Evolutionary conservation across 73 alveolate genomes (phyloP).

Genomic region (Symbiodinium pilosum): DNA sequence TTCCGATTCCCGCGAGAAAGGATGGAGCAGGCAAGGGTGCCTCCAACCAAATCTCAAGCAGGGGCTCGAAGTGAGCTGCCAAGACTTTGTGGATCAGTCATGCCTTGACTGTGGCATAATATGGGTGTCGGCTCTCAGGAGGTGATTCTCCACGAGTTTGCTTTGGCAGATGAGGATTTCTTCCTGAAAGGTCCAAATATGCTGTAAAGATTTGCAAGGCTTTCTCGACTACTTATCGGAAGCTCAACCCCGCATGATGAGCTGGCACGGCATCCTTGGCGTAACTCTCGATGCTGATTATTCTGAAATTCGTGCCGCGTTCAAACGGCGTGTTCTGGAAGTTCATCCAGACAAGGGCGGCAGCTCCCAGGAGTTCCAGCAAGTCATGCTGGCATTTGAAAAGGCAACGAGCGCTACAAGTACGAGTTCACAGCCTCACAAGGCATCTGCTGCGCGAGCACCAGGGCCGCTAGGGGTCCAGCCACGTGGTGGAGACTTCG

Average conservation of each 20-base stretch:
- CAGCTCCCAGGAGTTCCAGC: constrained; percentile 20
- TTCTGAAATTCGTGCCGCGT: constrained; percentile 43
- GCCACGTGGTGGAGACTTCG: neutral
- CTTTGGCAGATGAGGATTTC: too few relatives aligned
- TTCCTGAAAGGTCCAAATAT: too few relatives aligned
- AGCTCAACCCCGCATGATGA: too few relatives aligned
- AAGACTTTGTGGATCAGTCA: too few relatives aligned
- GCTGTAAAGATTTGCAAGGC: too few relatives aligned
- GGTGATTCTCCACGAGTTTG: too few relatives aligned
- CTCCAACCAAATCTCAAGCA: too few relatives aligned
- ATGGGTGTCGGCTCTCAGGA: too few relatives aligned
- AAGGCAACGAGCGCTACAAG: neutral
- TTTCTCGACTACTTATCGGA: too few relatives aligned
- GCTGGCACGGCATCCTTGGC: constrained; percentile 52
- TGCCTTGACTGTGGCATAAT: too few relatives aligned
- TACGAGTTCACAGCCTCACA: neutral
- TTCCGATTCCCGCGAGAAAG: neutral
- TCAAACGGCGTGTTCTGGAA: constrained; percentile 70
- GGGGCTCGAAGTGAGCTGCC: too few relatives aligned
- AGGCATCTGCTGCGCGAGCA: neutral
- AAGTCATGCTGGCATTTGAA: constrained; percentile 70
- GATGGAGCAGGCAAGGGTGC: neutral
- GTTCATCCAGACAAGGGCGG: constrained; percentile 92
- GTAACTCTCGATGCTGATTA: constrained; percentile 25
- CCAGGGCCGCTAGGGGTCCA: neutral